Base-by-base conservation (phyloP, 805 yeast genomes). In the Scheffersomyces amazonensis region DNA sequence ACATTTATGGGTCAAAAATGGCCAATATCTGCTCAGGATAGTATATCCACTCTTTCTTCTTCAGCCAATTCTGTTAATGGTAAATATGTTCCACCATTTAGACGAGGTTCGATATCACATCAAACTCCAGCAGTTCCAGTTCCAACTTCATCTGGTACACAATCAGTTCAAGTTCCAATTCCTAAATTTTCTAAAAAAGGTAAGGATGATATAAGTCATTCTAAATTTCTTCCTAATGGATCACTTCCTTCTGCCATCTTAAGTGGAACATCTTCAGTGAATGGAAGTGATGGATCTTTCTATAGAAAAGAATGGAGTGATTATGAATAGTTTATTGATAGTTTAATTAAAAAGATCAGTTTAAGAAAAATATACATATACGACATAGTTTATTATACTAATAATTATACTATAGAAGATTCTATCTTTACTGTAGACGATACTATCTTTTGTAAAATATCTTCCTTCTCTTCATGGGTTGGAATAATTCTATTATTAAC, bases 81-180 rank as follows among this genome's bases (percentile, higher is more conserved):
- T 3, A 81, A 78, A 53, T 83, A 83, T 49, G 65, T 83, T 28
- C 90, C 90, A 16, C 89, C 89, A n/a, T 81, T 76, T 50, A 64
- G 82, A 46, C 70, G 89, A 54, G 74, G 77, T 0, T 74, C 81
- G 4, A 64, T 10, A 15, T 33, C 37, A 11, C 10, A 16, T 13
- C 17, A 10, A 5, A 5, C 17, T 15, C 30, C n/a, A 18, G 13
- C 32, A 16, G 8, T 16, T 15, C 5, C 9, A 28, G n/a, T 9
- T 12, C 13, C 19, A 21, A 24, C 13, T 19, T 33, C 37, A 11
- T n/a, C 30, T 13, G 30, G 17, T 5, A 5, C 17, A 6, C 30
- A 27, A 18, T 13, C 32, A 16, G 8, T 16, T 15, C 5, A 6
- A 28, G n/a, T 9, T 12, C 13, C 19, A 21, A 24, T 30, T 9